These are phyloP conservation scores for Onygenales sp. DNA, from an alignment of 2,329 filamentous ascomycete species.

Conservation along the genomic window DNA sequence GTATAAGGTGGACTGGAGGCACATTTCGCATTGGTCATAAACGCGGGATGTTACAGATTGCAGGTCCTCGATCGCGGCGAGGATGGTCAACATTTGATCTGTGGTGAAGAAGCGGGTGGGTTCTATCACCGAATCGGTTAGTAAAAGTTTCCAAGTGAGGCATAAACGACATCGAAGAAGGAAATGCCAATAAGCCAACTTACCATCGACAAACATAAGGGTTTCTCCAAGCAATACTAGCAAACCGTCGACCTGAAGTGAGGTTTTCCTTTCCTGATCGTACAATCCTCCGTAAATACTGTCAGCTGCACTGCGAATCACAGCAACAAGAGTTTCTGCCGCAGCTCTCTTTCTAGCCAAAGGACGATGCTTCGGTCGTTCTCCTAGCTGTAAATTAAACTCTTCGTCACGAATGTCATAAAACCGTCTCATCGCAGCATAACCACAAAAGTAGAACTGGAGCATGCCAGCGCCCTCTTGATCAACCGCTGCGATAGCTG, in stretches of 20 bases:
- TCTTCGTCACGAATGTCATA: conserved; percentile 77
- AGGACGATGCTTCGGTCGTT: conserved; percentile 39
- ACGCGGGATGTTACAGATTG: conserved; percentile 66
- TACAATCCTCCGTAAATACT: conserved; percentile 87
- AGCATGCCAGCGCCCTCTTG: conserved; percentile 73
- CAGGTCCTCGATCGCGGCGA: conserved; percentile 71
- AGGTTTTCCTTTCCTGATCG: conserved; percentile 68
- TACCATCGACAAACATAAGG: conserved; percentile 61
- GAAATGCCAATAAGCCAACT: conserved; percentile 16
- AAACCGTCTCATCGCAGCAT: conserved; percentile 81
- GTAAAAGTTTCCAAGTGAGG: neutral
- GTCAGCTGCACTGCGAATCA: conserved; percentile 77
- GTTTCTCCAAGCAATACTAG: conserved; percentile 76
- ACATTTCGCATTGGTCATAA: conserved; percentile 65
- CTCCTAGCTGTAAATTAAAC: conserved; percentile 26
- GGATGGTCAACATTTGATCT: conserved; percentile 62
- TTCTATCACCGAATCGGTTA: conserved; percentile 18
- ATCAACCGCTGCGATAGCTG: conserved; percentile 63
- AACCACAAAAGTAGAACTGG: conserved; percentile 79
- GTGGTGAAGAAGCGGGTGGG: conserved; percentile 54
- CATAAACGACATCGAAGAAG: neutral
- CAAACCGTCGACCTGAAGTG: conserved; percentile 81
- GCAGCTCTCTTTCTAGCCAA: conserved; percentile 58
- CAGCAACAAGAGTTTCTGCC: conserved; percentile 65
- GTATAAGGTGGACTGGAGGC: conserved; percentile 65